Evolutionary conservation across 306 rosid genomes (phyloP).

Genomic region (Argentina anserina): DNA sequence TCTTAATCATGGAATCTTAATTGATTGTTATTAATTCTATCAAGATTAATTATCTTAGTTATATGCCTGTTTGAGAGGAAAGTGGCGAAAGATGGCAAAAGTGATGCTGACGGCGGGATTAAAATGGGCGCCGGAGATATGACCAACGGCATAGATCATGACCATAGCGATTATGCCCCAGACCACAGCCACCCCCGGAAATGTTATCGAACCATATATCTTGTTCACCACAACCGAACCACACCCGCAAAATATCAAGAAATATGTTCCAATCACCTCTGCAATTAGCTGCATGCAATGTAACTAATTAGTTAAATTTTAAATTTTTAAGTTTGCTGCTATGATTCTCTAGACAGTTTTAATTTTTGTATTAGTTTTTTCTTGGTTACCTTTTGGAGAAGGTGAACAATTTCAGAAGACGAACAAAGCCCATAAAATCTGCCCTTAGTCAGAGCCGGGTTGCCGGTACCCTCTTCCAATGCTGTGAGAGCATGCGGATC

Average conservation of each 20-base stretch:
- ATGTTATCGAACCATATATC: conserved; percentile 30
- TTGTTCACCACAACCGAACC: conserved; percentile 42
- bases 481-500: background rate
- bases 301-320: background rate
- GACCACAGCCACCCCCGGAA: conserved; percentile 48
- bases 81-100: conserved; percentile 43
- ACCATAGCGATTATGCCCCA: conserved; percentile 54
- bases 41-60: background rate
- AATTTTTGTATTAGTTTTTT: background rate
- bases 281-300: conserved; percentile 48
- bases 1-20: no score
- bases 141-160: conserved; percentile 56
- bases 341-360: background rate
- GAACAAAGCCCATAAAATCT: conserved; percentile 15
- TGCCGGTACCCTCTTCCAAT: conserved; percentile 38
- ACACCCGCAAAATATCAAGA: conserved; percentile 60
- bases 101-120: conserved; percentile 55
- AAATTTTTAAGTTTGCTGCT: no score
- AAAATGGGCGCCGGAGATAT: conserved; percentile 68
- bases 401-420: conserved; percentile 32
- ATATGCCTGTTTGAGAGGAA: conserved; percentile 41
- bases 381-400: conserved; percentile 44
- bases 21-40: background rate
- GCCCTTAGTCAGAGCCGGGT: background rate
- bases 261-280: conserved; percentile 58